These are phyloP conservation scores for Zasmidium angulare DNA, from an alignment of 2,329 filamentous ascomycete species.

Conservation along the genomic window DNA sequence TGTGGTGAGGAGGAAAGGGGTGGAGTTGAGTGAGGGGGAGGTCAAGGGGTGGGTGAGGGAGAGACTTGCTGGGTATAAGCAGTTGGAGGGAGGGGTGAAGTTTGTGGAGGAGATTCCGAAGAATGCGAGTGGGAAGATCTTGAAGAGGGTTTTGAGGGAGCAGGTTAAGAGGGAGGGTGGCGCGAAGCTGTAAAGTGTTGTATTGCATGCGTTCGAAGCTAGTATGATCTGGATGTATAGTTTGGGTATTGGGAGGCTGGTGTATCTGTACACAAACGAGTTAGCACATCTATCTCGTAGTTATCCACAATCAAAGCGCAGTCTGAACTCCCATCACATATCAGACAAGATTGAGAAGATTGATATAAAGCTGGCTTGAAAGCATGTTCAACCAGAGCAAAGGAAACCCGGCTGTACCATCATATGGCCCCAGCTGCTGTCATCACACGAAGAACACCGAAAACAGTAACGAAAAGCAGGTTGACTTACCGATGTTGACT, in stretches of 20 bases:
- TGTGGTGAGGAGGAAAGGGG: constrained; percentile 29
- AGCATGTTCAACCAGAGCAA: constrained; percentile 31
- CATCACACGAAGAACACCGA: constrained; percentile 17
- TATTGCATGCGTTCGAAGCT: background rate
- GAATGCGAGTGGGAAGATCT: constrained; percentile 32
- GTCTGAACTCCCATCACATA: background rate
- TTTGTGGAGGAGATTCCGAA: constrained; percentile 32
- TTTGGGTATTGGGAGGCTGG: no score
- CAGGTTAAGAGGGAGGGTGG: constrained; percentile 54
- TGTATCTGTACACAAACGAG: no score
- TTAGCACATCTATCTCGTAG: no score
- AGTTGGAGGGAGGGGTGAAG: constrained; percentile 49
- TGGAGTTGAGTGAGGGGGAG: constrained; percentile 37
- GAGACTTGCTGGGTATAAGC: constrained; percentile 47
- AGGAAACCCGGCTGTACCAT: constrained; percentile 23
- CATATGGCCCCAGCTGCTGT: constrained; percentile 35
- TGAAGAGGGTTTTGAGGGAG: constrained; percentile 46
- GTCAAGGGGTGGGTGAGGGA: constrained; percentile 40
- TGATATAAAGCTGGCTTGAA: constrained; percentile 31
- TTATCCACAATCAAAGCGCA: no score
- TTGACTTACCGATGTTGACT: background rate
- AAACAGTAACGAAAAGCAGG: background rate
- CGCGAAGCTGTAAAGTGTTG: constrained; percentile 59
- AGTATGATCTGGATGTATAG: background rate
- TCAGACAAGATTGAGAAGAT: constrained; percentile 32